Evolutionary conservation across 2,329 filamentous ascomycete genomes (phyloP).

Genomic region (Diaporthe nobilis): DNA sequence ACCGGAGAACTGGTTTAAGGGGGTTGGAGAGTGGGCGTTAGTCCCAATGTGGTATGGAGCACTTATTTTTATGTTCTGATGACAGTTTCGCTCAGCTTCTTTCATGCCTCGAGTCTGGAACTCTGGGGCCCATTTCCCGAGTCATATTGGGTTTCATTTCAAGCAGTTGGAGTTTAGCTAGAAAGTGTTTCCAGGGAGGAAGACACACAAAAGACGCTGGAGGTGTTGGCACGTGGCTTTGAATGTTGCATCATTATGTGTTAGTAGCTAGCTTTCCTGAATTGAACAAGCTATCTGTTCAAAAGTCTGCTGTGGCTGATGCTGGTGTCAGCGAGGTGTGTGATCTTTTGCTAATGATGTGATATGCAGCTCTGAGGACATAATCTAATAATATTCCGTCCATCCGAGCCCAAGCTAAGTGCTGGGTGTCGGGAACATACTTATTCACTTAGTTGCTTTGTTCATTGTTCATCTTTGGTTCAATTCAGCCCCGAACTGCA

Average conservation of each 20-base stretch:
- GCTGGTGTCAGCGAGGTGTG: neutral
- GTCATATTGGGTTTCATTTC: neutral
- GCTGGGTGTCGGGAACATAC: too few relatives aligned
- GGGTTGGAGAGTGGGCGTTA: neutral
- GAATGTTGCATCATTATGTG: neutral
- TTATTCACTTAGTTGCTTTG: neutral
- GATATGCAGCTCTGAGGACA: neutral
- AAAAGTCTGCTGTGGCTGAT: neutral
- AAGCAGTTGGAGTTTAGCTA: neutral
- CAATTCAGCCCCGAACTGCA: neutral
- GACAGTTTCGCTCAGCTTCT: neutral
- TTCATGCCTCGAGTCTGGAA: constrained; percentile 13
- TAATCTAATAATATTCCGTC: neutral
- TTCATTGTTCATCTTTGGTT: neutral
- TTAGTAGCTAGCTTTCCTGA: neutral
- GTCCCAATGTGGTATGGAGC: neutral
- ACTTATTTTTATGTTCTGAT: neutral
- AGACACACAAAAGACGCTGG: neutral
- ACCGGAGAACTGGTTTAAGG: neutral
- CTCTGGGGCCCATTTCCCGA: neutral
- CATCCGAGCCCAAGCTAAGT: neutral
- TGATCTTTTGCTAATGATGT: neutral
- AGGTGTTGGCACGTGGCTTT: neutral
- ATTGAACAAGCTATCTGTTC: neutral
- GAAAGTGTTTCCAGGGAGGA: neutral